These are phyloP conservation scores for Mollisiaceae sp. DNA, from an alignment of 2,329 filamentous ascomycete species.

Conservation along the genomic window DNA sequence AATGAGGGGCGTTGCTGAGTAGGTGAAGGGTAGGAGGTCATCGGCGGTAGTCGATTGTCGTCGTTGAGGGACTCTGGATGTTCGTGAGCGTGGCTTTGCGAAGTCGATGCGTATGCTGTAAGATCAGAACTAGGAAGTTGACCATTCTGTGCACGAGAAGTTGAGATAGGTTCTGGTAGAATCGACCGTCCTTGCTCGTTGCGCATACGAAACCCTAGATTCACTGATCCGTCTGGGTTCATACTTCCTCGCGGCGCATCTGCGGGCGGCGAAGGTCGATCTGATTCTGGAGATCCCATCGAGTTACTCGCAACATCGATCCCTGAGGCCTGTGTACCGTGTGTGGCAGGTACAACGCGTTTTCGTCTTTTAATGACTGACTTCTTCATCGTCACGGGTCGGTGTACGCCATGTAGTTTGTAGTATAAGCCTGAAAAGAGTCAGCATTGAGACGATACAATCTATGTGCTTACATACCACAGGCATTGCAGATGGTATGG, in stretches of 20 bases:
- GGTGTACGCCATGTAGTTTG: conserved; percentile 91
- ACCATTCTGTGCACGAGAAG: conserved; percentile 32
- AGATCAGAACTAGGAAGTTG: conserved; percentile 50
- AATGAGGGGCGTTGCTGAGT: conserved; percentile 61
- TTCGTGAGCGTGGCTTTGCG: conserved; percentile 33
- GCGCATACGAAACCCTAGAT: conserved; percentile 61
- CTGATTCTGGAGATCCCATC: conserved; percentile 42
- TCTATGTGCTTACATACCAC: conserved; percentile 66
- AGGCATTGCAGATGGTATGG: conserved; percentile 98
- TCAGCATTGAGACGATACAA: neutral
- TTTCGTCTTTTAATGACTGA: conserved; percentile 95
- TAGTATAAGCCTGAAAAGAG: conserved; percentile 76
- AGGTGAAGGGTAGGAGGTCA: conserved; percentile 41
- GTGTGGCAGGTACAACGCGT: conserved; percentile 82
- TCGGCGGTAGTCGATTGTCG: conserved; percentile 63
- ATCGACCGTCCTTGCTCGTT: conserved; percentile 40
- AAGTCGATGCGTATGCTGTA: conserved; percentile 49
- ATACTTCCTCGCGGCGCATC: conserved; percentile 53
- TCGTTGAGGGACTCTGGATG: conserved; percentile 53
- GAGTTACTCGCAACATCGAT: conserved; percentile 51
- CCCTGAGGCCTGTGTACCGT: conserved; percentile 48
- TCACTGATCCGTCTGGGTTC: conserved; percentile 69
- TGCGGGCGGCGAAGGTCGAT: conserved; percentile 37
- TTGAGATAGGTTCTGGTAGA: conserved; percentile 38
- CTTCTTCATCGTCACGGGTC: conserved; percentile 98